Base-by-base conservation (phyloP, 139 green algal genomes). In the Chlorella sorokiniana region DNA sequence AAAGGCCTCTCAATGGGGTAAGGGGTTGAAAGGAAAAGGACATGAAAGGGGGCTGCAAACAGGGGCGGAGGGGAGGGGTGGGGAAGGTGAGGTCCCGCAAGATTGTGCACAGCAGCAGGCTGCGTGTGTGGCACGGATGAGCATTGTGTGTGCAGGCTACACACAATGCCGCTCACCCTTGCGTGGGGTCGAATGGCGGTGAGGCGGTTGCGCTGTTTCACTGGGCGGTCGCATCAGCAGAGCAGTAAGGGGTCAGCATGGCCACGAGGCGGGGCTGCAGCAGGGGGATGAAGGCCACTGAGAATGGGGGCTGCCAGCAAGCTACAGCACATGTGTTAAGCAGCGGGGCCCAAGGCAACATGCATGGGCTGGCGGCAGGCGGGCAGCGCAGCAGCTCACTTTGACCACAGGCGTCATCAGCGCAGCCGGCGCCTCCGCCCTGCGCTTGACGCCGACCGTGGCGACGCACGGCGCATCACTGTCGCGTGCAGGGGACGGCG, bases 371-470 rank as follows among this genome's bases (percentile, higher is more conserved):
- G 16, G 48, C 48, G 16, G 48, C 48, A 11, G 16, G 48, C 48
- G 16, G 48, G 48, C 48, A 56, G 48, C 14, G 16, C 48, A 16
- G 48, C 48, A 11, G 48, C 56, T 29, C 68, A 76, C 70, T 44
- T 63, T 41, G 7, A 44, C 45, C 2, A 44, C 20, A 2, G 70
- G 70, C 10, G 70, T 64, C 44, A 42, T 42, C 14, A 77, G 70
- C 14, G n/a, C 5, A 4, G 41, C 16, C 3, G 31, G n/a, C 5
- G 44, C 5, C 25, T 40, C 44, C 3, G 70, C 44, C 3, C 18
- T 52, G 44, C 70, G 70, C 70, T 77, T 77, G 70, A 44, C 22
- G 44, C 70, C 44, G 0, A 31, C 70, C 29, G 56, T 33, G 56
- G 56, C 56, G 18, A 6, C 56, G 16, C 48, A 16, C 14, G 48